Evolutionary conservation across 495 filamentous ascomycete species (phyloP), one percentile per base, ranked within the genome.

Genomic region (Neurospora sp.): DNA sequence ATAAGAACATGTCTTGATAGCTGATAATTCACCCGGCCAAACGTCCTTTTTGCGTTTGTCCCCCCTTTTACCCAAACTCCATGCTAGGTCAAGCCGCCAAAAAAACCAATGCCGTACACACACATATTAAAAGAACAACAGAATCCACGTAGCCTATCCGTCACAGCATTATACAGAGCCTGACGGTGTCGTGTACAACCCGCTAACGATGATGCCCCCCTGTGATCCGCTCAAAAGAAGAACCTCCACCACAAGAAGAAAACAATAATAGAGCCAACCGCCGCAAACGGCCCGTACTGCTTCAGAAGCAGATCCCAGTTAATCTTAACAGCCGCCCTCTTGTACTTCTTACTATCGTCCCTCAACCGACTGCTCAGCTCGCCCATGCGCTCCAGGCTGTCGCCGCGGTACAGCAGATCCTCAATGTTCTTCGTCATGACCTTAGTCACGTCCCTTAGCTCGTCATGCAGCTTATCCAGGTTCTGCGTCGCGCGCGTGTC

Each of bases 351-450:
- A 78, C 92, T 95, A 80, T 99, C 96, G 77, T 99, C 96, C 61
- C 92, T 86, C 80, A 99, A 78, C 73, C 94, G 82, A 48, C 88
- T 89, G 69, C 92, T 96, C 82, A 98, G 88, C 83, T 98, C 96
- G 38, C 96, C 96, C 96, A 99, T 99, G 71, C 93, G 87, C 83
- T 99, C 96, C 74, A 99, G 82, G 78, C 91, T 96, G 79, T 98
- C 96, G 10, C 96, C 96, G 71, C 96, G 87, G 79, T 99, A 99
- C 72, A 99, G 81, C 79, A 99, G 82, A 80, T 99, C 96, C 84
- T 99, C 96, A 78, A 99, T 99, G 81, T 99, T 99, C 88, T 98
- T 99, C 40, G 96, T 98, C 96, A 99, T 99, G 75, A 98, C 94
- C 82, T 97, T 93, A 16, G 96, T 98, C 70, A 99, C 96, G 87